A percentile compares a stretch with the other conserved stretches of the same genome.
phyloP scores from a whole-genome alignment of 2,329 filamentous ascomycete species.

The Epichloe festucae region DNA sequence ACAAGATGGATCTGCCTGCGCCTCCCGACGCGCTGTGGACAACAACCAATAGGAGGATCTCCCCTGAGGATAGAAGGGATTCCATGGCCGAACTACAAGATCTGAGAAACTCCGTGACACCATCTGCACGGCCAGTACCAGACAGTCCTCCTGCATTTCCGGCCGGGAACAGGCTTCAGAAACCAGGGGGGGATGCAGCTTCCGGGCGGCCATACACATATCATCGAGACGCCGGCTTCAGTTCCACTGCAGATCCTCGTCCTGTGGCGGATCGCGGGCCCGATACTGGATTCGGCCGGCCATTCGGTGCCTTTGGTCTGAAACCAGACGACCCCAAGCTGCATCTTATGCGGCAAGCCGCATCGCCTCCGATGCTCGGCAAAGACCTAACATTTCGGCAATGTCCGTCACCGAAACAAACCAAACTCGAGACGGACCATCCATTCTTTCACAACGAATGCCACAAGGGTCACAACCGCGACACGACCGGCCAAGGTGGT shows the following conservation, averaged over 20 bases:
- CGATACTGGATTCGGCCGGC: slow-evolving; percentile 24
- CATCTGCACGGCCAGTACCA: slow-evolving; percentile 10
- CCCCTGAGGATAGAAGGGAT: slow-evolving; percentile 15
- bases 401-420: slow-evolving; percentile 72
- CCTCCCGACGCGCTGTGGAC: slow-evolving; percentile 31
- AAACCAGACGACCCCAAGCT: slow-evolving; percentile 27
- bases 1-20: slow-evolving; percentile 27
- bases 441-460: slow-evolving; percentile 36
- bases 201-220: slow-evolving; percentile 1
- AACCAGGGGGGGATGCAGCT: background rate
- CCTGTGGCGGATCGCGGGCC: slow-evolving; percentile 1
- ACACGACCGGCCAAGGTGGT: slow-evolving; percentile 45
- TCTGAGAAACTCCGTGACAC: slow-evolving; percentile 13
- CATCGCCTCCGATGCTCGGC: slow-evolving; percentile 80
- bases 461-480: slow-evolving; percentile 36
- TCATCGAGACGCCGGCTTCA: slow-evolving; percentile 6
- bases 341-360: slow-evolving; percentile 35
- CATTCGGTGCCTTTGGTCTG: slow-evolving; percentile 28
- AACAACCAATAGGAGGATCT: slow-evolving; percentile 22
- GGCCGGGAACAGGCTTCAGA: background rate
- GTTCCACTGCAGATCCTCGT: background rate
- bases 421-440: slow-evolving; percentile 70
- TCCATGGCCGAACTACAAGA: slow-evolving; percentile 13
- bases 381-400: slow-evolving; percentile 66
- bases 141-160: slow-evolving; percentile 8